Conservation (phyloP, 257 asterid species). For the Penstemon davidsonii region DNA sequence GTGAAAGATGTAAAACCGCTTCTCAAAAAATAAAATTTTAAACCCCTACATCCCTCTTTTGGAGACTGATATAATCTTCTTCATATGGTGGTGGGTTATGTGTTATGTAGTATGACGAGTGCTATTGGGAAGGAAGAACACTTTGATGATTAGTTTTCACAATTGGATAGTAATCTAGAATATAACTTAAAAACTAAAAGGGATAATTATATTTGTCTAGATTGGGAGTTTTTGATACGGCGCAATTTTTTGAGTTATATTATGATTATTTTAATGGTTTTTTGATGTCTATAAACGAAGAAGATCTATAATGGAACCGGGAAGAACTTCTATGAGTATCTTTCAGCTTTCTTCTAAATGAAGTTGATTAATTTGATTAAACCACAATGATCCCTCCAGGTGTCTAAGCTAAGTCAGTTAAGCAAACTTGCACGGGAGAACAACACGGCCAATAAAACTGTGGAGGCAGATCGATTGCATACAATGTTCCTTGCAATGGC, state of each 20-base stretch:
- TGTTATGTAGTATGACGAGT: background rate
- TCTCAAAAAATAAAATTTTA: too few relatives aligned
- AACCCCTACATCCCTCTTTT: background rate
- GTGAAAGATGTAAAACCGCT: background rate
- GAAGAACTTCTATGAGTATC: background rate
- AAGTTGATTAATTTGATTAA: slow-evolving; percentile 2
- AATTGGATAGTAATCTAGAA: background rate
- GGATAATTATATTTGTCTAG: background rate
- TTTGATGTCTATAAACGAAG: background rate
- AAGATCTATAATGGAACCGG: background rate
- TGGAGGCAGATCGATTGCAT: slow-evolving; percentile 90
- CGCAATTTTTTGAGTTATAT: background rate
- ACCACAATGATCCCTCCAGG: slow-evolving; percentile 43
- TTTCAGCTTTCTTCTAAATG: background rate
- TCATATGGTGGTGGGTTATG: background rate
- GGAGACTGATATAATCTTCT: background rate
- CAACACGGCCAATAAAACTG: slow-evolving; percentile 84
- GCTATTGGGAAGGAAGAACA: slow-evolving; percentile 1
- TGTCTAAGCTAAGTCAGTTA: slow-evolving; percentile 88
- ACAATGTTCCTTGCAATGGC: slow-evolving; percentile 99
- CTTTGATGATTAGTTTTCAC: background rate
- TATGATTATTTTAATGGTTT: slow-evolving; percentile 6
- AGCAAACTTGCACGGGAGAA: slow-evolving; percentile 98
- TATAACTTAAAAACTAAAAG: background rate
- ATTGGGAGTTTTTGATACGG: background rate